Percentiles rank a stretch among this genome's conserved stretches.
Evolutionary conservation across 1,284 basidiomycete species (phyloP).

Genomic region (Rhizoctonia solani): DNA sequence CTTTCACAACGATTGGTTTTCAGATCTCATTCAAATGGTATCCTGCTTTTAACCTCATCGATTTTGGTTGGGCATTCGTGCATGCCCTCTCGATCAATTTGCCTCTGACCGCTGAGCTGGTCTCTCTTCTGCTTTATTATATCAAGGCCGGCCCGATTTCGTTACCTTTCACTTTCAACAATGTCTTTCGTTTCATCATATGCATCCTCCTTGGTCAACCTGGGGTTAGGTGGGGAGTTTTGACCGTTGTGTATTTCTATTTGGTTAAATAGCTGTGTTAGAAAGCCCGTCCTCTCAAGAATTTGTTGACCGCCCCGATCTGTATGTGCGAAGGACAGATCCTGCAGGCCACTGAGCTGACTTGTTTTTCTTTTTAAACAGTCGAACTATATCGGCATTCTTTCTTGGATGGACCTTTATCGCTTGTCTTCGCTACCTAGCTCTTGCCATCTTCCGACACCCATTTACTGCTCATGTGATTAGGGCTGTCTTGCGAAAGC

Average conservation of each 20-base stretch:
- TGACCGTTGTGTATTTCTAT: not conserved
- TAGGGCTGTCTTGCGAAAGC: constrained; percentile 37
- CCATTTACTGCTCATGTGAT: constrained; percentile 43
- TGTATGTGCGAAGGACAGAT: too few species aligned
- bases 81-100: constrained; percentile 7
- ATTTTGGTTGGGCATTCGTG: not conserved
- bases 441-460: constrained; percentile 12
- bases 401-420: constrained; percentile 58
- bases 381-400: constrained; percentile 53
- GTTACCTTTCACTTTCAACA: not conserved
- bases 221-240: constrained; percentile 23
- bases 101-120: constrained; percentile 11
- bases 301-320: constrained; percentile 44
- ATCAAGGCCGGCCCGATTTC: constrained; percentile 17
- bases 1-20: not conserved
- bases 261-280: not conserved
- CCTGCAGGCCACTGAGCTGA: too few species aligned
- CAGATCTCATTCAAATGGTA: not conserved
- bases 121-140: constrained; percentile 19
- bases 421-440: constrained; percentile 49
- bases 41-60: not conserved
- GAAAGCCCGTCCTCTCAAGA: constrained; percentile 39
- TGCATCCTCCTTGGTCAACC: not conserved
- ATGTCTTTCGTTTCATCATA: constrained; percentile 6
- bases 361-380: too few species aligned